Evolutionary conservation across 345 rosid genomes (phyloP).

Genomic region (Lepidium africanum): DNA sequence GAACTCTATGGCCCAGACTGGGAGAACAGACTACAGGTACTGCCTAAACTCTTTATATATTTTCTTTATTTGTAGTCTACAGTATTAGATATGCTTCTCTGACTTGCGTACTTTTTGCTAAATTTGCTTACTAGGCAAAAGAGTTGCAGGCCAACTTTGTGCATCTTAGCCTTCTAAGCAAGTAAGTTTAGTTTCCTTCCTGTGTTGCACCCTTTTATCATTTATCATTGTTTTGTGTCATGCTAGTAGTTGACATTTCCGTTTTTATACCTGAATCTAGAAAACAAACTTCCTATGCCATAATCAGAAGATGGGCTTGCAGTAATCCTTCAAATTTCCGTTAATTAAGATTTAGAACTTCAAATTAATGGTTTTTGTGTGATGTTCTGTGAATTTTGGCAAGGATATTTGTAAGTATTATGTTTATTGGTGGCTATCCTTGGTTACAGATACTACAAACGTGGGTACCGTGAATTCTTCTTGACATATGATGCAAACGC

Average conservation of each 20-base stretch:
- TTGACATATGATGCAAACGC: conserved; percentile 37
- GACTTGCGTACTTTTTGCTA: background rate
- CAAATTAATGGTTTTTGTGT: background rate
- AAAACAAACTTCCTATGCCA: background rate
- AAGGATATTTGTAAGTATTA: background rate
- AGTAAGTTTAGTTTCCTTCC: conserved; percentile 35
- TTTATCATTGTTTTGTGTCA: background rate
- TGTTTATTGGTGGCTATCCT: conserved; percentile 10
- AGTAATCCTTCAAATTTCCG: background rate
- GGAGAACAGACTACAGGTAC: conserved; percentile 89
- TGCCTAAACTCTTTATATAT: background rate
- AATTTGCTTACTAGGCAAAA: conserved; percentile 50
- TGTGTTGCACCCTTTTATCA: background rate
- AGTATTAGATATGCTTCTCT: background rate
- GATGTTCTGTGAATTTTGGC: background rate
- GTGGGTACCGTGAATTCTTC: conserved; percentile 70
- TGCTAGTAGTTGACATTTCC: background rate
- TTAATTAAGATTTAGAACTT: background rate
- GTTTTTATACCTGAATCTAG: background rate
- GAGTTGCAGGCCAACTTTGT: conserved; percentile 82
- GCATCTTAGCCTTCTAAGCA: conserved; percentile 79
- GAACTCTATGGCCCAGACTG: conserved; percentile 68
- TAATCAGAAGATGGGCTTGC: background rate
- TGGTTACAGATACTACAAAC: conserved; percentile 64
- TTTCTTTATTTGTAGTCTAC: background rate